A percentile compares a stretch with the other conserved stretches of the same genome.
Evolutionary conservation across 2,329 filamentous ascomycete genomes (phyloP).

Genomic region (Trichoderma endophyticum): DNA sequence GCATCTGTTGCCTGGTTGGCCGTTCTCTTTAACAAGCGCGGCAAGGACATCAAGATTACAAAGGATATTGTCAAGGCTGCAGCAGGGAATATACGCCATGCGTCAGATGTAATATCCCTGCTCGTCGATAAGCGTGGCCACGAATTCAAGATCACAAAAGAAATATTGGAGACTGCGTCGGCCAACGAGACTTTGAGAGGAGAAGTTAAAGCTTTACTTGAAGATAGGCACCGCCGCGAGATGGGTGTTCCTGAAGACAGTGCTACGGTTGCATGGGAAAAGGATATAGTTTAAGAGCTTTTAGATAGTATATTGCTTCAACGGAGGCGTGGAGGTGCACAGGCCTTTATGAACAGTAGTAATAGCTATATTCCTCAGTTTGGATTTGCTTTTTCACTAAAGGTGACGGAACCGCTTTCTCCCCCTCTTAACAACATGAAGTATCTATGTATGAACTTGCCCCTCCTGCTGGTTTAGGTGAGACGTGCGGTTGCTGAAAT

Average conservation of each 20-base stretch:
- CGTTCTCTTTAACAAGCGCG: neutral
- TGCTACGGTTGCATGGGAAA: neutral
- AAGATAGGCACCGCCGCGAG: neutral
- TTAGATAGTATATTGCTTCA: neutral
- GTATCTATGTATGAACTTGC: neutral
- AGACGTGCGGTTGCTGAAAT: neutral
- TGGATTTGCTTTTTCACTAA: neutral
- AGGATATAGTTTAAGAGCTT: neutral
- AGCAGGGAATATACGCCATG: too few species aligned
- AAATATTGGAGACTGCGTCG: neutral
- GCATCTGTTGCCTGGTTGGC: neutral
- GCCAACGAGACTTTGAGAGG: neutral
- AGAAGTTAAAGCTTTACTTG: neutral
- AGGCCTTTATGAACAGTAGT: neutral
- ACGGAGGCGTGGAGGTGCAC: neutral
- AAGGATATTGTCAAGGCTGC: neutral
- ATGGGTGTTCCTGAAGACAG: neutral
- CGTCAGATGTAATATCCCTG: neutral
- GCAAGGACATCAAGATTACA: neutral
- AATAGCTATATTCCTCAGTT: neutral
- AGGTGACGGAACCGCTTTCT: neutral
- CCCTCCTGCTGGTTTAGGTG: neutral
- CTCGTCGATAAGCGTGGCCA: neutral
- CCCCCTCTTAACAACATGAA: neutral
- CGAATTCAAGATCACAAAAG: neutral